Evolutionary conservation across 495 filamentous ascomycete genomes (phyloP).

Genomic region (Aspergillus hancockii): DNA sequence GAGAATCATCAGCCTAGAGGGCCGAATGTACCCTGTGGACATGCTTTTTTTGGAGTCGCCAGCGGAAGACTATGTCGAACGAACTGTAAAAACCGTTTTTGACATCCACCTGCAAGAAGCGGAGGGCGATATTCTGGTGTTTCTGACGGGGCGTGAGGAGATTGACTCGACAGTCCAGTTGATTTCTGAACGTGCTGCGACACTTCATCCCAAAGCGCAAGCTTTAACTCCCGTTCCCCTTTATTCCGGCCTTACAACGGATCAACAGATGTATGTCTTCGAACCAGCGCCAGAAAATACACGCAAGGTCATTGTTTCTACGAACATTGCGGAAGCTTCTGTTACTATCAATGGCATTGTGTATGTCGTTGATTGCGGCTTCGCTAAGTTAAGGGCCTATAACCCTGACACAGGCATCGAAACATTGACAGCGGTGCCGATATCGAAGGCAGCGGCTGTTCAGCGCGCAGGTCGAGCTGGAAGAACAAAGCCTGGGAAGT

Average conservation of each 20-base stretch:
- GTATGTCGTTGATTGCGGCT: constrained; percentile 91
- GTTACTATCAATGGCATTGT: constrained; percentile 93
- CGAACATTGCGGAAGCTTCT: constrained; percentile 95
- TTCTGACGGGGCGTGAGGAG: constrained; percentile 91
- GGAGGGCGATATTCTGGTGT: constrained; percentile 88
- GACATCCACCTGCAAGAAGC: constrained; percentile 88
- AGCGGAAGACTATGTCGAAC: constrained; percentile 84
- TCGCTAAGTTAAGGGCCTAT: constrained; percentile 87
- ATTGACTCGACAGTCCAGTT: constrained; percentile 80
- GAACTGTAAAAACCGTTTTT: constrained; percentile 83
- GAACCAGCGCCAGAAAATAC: constrained; percentile 81
- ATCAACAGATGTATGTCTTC: constrained; percentile 92
- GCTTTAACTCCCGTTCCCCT: constrained; percentile 77
- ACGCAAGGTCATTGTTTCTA: constrained; percentile 89
- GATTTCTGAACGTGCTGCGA: constrained; percentile 74
- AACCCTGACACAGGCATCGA: constrained; percentile 90
- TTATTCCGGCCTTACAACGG: constrained; percentile 84
- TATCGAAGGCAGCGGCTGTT: constrained; percentile 90
- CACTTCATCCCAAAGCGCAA: constrained; percentile 69
- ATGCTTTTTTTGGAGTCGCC: constrained; percentile 80
- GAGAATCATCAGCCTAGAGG: constrained; percentile 85
- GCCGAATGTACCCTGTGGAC: constrained; percentile 90
- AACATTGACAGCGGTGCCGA: constrained; percentile 78
- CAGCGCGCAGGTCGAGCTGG: constrained; percentile 93
- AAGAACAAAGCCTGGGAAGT: constrained; percentile 90